Percentiles rank a stretch among this genome's conserved stretches.
These are phyloP conservation scores for Trichoderma guizhouense DNA, from an alignment of 2,329 filamentous ascomycete genomes.

Conservation along the genomic window DNA sequence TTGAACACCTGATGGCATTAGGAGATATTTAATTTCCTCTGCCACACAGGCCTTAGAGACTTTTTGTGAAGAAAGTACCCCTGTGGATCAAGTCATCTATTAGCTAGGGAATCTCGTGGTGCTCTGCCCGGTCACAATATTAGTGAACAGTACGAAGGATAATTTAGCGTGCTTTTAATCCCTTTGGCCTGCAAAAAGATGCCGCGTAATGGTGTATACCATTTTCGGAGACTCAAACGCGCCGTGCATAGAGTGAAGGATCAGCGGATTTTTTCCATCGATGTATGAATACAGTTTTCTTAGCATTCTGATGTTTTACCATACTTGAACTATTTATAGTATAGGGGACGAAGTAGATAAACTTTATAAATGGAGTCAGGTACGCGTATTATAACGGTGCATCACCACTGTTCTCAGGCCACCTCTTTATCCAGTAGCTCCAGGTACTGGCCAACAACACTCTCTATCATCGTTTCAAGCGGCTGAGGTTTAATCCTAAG, in stretches of 20 bases:
- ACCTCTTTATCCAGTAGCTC: not conserved
- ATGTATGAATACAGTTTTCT: not conserved
- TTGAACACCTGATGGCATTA: not conserved
- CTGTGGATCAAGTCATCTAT: not conserved
- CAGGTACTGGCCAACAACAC: not conserved
- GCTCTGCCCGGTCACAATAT: not conserved
- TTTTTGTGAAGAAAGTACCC: not conserved
- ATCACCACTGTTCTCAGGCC: not conserved
- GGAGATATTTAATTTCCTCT: not conserved
- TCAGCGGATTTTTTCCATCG: not conserved
- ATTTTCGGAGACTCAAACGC: not conserved
- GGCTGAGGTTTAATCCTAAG: not conserved
- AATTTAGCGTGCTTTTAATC: not conserved
- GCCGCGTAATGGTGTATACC: not conserved
- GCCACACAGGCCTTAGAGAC: not conserved
- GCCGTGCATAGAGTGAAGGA: not conserved
- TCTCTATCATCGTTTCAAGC: not conserved
- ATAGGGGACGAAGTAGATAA: not conserved
- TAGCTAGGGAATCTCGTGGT: not conserved
- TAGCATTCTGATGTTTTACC: not conserved
- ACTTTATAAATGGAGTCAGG: not conserved
- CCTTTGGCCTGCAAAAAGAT: not conserved
- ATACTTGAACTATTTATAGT: not conserved
- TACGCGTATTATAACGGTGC: not conserved
- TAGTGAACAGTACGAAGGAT: not conserved